Evolutionary conservation across 495 filamentous ascomycete species (phyloP), one percentile per base, ranked within the genome.

Genomic region (Aspergillus affinis): DNA sequence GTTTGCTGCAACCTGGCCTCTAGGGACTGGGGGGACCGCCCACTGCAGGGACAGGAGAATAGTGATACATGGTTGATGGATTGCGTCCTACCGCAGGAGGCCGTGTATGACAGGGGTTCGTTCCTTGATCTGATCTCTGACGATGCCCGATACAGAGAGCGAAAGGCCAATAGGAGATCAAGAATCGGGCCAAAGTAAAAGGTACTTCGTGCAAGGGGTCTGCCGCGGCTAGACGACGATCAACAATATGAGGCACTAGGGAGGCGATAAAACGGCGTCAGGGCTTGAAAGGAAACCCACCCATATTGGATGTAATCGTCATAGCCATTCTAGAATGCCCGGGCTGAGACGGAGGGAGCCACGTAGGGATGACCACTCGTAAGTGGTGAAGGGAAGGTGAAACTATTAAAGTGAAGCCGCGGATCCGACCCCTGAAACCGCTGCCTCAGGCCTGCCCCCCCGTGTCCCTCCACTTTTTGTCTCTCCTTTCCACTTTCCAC

Each of bases 391-490:
- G 36, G 36, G 12, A 13, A 41, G 10, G 8, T 41, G 36, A 41
- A 41, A 41, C 36, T 41, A 52, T 52, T 52, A 27, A 52, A 21
- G 21, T 52, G 50, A 52, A 52, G 50, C 50, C 50, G 50, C 50
- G 50, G 50, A 52, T 54, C 52, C 52, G 23, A 46, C 45, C 55
- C 47, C 47, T 58, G 48, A 58, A 58, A 58, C 46, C 10, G 54
- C 13, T 51, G 55, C 55, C 55, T 58, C 41, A 58, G 55, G 55
- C 55, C 48, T 30, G 30, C 58, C 23, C 58, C 19, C 54, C 18
- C 36, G 36, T 51, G 26, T 55, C 48, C 53, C 59, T 48, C 51
- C 55, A 49, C 51, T 56, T 49, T 56, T 20, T 54, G 53, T 21
- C 17, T 60, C 52, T 54, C 50, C 23, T 51, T 54, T 52, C 48